These are phyloP conservation scores for Graphilbum fragrans DNA, from an alignment of 2,329 filamentous ascomycete genomes.

Conservation along the genomic window DNA sequence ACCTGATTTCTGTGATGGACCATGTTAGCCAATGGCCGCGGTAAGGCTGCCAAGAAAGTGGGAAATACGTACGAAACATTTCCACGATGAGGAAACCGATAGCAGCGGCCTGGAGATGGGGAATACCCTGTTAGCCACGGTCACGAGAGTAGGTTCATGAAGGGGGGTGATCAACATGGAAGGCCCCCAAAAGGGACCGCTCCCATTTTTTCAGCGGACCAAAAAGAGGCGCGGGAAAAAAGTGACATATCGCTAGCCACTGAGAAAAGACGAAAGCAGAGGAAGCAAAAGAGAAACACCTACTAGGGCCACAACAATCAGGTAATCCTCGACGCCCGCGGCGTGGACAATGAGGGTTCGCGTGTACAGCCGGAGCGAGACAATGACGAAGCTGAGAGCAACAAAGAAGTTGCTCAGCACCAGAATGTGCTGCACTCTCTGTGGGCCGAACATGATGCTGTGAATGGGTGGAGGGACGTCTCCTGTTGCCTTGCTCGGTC, in stretches of 20 bases:
- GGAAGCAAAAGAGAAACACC: not conserved
- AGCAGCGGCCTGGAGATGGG: not conserved
- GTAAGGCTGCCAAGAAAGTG: not conserved
- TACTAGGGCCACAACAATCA: conserved; percentile 1
- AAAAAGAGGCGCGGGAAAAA: too few relatives aligned
- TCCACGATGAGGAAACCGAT: conserved; percentile 2
- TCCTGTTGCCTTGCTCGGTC: too few relatives aligned
- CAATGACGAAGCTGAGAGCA: not conserved
- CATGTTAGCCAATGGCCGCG: not conserved
- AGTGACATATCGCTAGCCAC: too few relatives aligned
- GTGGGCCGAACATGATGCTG: conserved; percentile 1
- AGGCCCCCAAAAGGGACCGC: too few relatives aligned
- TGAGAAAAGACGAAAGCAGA: too few relatives aligned
- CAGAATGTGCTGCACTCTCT: not conserved
- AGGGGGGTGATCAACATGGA: too few relatives aligned
- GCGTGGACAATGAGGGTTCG: not conserved
- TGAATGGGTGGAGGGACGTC: too few relatives aligned
- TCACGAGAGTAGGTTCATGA: too few relatives aligned
- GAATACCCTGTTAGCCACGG: too few relatives aligned
- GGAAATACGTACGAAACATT: not conserved
- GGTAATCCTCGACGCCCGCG: conserved; percentile 1
- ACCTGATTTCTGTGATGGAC: conserved; percentile 1
- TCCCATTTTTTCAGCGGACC: too few relatives aligned
- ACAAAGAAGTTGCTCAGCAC: conserved; percentile 2
- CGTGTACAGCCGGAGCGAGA: not conserved